Conservation (phyloP, 768 basidiomycete species). For the Phaffia tasmanica region DNA sequence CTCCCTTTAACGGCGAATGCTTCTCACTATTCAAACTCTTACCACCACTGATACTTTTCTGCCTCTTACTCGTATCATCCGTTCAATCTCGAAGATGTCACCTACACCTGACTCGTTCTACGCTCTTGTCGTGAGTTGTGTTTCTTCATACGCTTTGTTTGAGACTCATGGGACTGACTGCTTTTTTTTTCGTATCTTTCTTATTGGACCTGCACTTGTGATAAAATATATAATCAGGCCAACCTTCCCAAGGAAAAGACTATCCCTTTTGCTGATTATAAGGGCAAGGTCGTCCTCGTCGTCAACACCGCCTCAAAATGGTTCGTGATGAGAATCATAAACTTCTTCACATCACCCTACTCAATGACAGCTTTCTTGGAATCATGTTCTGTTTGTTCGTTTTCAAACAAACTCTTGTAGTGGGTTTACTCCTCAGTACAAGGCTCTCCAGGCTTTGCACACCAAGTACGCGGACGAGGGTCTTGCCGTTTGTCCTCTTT, state of each 20-base stretch:
- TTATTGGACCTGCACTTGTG: too few species aligned
- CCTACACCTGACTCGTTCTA: background rate
- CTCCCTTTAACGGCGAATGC: background rate
- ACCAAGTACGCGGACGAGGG: conserved; percentile 68
- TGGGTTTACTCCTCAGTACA: conserved; percentile 38
- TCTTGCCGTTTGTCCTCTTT: conserved; percentile 47
- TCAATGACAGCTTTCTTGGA: too few species aligned
- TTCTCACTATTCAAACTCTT: background rate
- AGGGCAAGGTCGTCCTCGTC: conserved; percentile 12
- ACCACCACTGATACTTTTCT: background rate
- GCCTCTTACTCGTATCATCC: background rate
- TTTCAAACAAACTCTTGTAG: conserved; percentile 11
- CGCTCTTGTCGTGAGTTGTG: background rate
- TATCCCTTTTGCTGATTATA: conserved; percentile 3
- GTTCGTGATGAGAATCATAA: background rate
- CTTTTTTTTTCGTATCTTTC: background rate
- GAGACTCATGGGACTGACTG: background rate
- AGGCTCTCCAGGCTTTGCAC: conserved; percentile 67
- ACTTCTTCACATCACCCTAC: too few species aligned
- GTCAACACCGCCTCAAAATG: conserved; percentile 7
- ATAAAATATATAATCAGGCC: conserved; percentile 4
- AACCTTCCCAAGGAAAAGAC: conserved; percentile 12
- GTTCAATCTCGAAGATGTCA: conserved; percentile 4
- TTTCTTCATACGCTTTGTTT: background rate
- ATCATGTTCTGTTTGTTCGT: too few species aligned